These are phyloP conservation scores for Fusarium sacchari DNA, from an alignment of 2,329 filamentous ascomycete species.

Conservation along the genomic window DNA sequence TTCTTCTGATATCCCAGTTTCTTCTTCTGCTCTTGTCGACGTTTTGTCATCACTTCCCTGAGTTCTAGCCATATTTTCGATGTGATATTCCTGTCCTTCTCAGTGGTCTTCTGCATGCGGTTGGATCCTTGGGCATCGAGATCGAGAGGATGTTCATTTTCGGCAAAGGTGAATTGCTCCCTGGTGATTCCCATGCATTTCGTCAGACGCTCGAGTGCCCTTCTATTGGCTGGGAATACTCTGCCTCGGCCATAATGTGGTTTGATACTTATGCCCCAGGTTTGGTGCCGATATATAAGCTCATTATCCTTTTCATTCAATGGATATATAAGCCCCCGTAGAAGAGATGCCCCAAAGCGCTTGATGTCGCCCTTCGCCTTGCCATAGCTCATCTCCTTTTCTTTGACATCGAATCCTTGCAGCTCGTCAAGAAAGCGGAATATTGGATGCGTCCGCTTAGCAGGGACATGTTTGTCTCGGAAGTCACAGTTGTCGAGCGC, in stretches of 20 bases:
- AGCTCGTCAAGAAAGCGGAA: conserved; percentile 35
- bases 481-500: conserved; percentile 32
- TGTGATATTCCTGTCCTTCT: not conserved
- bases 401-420: conserved; percentile 19
- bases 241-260: not conserved
- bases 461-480: conserved; percentile 1
- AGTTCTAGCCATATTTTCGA: not conserved
- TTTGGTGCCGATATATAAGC: not conserved
- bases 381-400: conserved; percentile 8
- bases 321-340: conserved; percentile 22
- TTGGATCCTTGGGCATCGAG: not conserved
- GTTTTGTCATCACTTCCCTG: not conserved
- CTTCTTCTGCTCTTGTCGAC: not conserved
- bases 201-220: conserved; percentile 8
- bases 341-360: conserved; percentile 38
- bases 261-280: not conserved
- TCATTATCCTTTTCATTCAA: not conserved
- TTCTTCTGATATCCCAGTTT: not conserved
- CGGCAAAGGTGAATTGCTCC: conserved; percentile 14
- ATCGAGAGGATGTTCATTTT: not conserved
- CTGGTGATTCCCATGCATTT: conserved; percentile 13
- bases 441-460: conserved; percentile 25
- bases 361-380: conserved; percentile 38
- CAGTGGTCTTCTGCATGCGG: not conserved
- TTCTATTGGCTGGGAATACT: not conserved